Evolutionary conservation across 805 yeast species (phyloP), one percentile per base, ranked within the genome.

Genomic region (Komagataella ulmi): DNA sequence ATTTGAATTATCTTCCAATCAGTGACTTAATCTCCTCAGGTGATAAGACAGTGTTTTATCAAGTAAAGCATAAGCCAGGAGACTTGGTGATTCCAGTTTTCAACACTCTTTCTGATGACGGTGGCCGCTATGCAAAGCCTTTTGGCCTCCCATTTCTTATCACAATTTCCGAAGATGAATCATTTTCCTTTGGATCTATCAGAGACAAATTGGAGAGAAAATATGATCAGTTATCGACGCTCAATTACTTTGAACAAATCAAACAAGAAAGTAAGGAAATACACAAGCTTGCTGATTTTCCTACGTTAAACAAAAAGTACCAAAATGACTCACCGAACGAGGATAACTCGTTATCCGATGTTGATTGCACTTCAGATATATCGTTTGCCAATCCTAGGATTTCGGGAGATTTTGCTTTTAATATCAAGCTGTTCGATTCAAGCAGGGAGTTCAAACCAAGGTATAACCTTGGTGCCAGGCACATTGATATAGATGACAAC

Each of bases 61-160:
- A 56, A 63, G 62, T 55, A 48, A 59, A 18, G 51, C 70, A 66
- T 47, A 65, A 66, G 4, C 73, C 78, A 3, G 77, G 74, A 45
- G 79, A 79, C 56, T 56, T 78, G 5, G 67, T 83, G 19, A 71
- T 84, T 7, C 91, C 93, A 0, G 81, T 85, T 0, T 64, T 81
- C 52, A 81, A 73, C 55, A 68, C 77, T 0, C 59, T 62, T 44
- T 54, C 64, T 46, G 65, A 72, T 63, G 52, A 69, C 52, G 67
- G 68, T 51, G 57, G 59, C 47, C 63, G 69, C 1, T 65, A 67
- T 50, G 70, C 74, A 0, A 72, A 72, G 46, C 65, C 81, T 1
- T 85, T 88, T 66, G 95, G 89, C 1, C 63, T 82, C 1, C 98
- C 98, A 2, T 79, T 88, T 58, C 81, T 89, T 57, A 70, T 89